A percentile compares a stretch with the other conserved stretches of the same genome.
These are phyloP conservation scores for Aechmea fasciata DNA, from an alignment of 176 grass and related monocot genomes.

Conservation along the genomic window DNA sequence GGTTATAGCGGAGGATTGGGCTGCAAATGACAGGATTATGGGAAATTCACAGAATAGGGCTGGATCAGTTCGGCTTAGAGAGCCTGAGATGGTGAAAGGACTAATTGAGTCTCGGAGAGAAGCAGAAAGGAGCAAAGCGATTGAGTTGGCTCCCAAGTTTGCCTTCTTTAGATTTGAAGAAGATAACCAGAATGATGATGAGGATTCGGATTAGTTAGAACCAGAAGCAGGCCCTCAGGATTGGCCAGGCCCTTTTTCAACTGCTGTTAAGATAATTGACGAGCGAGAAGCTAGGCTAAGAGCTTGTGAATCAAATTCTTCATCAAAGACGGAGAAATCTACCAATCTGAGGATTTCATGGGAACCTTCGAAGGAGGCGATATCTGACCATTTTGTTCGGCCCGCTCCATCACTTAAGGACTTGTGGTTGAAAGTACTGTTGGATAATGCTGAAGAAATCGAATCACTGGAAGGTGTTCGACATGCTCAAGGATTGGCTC, in stretches of 20 bases:
- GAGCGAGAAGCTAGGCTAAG: constrained; percentile 50
- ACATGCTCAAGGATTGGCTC: constrained; percentile 51
- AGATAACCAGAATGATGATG: constrained; percentile 32
- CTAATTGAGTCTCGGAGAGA: constrained; percentile 7
- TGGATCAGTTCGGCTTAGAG: background rate
- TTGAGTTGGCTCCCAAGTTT: constrained; percentile 65
- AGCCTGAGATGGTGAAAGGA: background rate
- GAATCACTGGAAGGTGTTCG: constrained; percentile 72
- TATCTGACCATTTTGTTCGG: background rate
- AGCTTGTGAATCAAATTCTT: constrained; percentile 42
- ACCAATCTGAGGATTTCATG: constrained; percentile 39
- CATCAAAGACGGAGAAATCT: constrained; percentile 19
- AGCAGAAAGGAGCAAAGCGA: constrained; percentile 44
- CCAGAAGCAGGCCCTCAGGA: constrained; percentile 37
- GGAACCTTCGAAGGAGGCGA: constrained; percentile 44
- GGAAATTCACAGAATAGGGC: background rate
- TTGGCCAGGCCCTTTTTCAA: constrained; percentile 84
- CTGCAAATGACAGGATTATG: background rate
- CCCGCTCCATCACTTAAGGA: constrained; percentile 40
- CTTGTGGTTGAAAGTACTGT: constrained; percentile 49
- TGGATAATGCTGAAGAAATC: constrained; percentile 57
- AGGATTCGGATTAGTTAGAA: constrained; percentile 29
- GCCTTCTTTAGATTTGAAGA: constrained; percentile 72
- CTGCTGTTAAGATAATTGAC: constrained; percentile 62
- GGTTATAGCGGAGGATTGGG: constrained; percentile 26